Conservation (phyloP, 352 stramenopile genomes). For the Poterioochromonas sp. region DNA sequence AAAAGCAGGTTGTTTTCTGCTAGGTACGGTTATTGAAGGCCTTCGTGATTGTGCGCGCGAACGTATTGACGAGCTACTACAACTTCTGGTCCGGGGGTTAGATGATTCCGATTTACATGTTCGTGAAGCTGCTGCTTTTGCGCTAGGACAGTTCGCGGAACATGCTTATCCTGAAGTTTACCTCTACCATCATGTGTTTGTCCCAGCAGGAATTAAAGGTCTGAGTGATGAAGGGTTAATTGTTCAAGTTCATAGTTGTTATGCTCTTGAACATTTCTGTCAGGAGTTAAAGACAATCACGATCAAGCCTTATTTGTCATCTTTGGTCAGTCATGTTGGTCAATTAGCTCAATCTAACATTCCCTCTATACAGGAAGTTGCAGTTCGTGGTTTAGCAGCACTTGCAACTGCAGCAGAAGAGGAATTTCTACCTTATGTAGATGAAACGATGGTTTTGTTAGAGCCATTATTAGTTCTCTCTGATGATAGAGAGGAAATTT, state of each 20-base stretch:
- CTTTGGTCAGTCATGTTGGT: conserved; percentile 87
- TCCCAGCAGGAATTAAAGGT: conserved; percentile 86
- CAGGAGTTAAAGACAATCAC: conserved; percentile 89
- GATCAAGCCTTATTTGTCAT: conserved; percentile 83
- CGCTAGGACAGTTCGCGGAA: conserved; percentile 93
- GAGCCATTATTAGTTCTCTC: conserved; percentile 72
- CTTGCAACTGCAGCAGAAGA: conserved; percentile 92
- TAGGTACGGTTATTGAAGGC: conserved; percentile 92
- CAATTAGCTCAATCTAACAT: conserved; percentile 76
- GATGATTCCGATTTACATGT: conserved; percentile 82
- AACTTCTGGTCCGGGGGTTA: conserved; percentile 77
- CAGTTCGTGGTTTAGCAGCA: conserved; percentile 84
- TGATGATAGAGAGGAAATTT: conserved; percentile 81
- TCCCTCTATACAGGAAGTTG: conserved; percentile 80
- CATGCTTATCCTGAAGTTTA: conserved; percentile 94
- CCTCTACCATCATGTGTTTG: conserved; percentile 82
- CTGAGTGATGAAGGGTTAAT: conserved; percentile 82
- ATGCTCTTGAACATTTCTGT: conserved; percentile 97
- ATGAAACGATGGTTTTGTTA: conserved; percentile 53
- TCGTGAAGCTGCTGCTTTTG: conserved; percentile 91
- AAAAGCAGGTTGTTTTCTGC: conserved; percentile 87
- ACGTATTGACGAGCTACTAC: conserved; percentile 78
- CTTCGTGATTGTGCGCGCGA: conserved; percentile 79
- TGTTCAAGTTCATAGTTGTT: conserved; percentile 88
- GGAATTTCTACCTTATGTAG: conserved; percentile 89